These are phyloP conservation scores for Melampsora abietis-canadensis DNA, from an alignment of 1,284 basidiomycete species.

Conservation along the genomic window DNA sequence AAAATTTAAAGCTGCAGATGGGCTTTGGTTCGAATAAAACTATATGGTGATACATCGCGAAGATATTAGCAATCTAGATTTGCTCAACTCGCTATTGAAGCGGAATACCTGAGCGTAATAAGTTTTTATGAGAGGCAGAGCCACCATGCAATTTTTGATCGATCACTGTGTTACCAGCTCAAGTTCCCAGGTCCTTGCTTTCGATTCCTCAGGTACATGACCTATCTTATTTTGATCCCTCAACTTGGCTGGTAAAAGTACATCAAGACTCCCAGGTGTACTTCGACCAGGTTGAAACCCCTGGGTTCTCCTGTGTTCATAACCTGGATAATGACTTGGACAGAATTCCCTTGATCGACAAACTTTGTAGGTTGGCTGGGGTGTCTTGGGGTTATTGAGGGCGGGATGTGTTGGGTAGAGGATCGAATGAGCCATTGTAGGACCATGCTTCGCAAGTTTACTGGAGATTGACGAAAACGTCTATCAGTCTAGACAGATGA, in stretches of 20 bases:
- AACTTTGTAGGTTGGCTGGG: slow-evolving; percentile 68
- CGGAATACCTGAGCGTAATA: too few species aligned
- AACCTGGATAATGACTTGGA: slow-evolving; percentile 46
- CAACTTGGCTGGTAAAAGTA: neutral
- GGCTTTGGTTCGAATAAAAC: too few species aligned
- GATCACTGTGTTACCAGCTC: neutral
- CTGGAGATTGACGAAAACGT: slow-evolving; percentile 43
- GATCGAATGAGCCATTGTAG: slow-evolving; percentile 56
- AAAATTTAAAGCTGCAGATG: too few species aligned
- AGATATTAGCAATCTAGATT: too few species aligned
- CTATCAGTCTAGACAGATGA: slow-evolving; percentile 47
- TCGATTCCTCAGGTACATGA: neutral
- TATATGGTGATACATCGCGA: too few species aligned
- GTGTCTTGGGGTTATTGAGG: slow-evolving; percentile 45
- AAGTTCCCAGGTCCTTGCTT: slow-evolving; percentile 7
- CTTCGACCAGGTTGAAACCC: slow-evolving; percentile 2
- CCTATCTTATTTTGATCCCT: neutral
- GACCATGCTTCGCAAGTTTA: slow-evolving; percentile 68
- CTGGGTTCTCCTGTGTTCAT: slow-evolving; percentile 1
- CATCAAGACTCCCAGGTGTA: slow-evolving; percentile 1
- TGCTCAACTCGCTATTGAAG: too few species aligned
- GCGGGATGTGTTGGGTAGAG: slow-evolving; percentile 49
- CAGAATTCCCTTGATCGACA: slow-evolving; percentile 80
- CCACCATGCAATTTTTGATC: too few species aligned
- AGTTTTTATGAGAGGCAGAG: too few species aligned